Evolutionary conservation across 768 basidiomycete genomes (phyloP).

Genomic region (Cubamyces lactineus): DNA sequence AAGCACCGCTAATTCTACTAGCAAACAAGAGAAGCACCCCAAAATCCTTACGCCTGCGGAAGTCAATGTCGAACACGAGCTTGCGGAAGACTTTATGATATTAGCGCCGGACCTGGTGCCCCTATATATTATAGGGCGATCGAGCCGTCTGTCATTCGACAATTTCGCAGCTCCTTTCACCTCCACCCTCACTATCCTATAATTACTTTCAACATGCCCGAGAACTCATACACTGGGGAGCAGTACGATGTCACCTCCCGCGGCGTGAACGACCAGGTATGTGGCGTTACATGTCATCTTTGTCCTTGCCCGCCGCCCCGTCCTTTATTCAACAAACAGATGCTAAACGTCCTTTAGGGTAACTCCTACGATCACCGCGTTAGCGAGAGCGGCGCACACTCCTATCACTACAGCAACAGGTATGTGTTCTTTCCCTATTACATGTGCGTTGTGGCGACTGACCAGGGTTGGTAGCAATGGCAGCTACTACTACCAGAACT

Average conservation of each 20-base stretch:
- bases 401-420: constrained; percentile 68
- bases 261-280: constrained; percentile 56
- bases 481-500: constrained; percentile 65
- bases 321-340: no score
- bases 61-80: no score
- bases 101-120: no score
- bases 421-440: constrained; percentile 31
- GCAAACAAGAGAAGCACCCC: no score
- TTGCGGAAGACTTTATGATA: no score
- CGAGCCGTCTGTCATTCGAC: no score
- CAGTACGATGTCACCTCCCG: constrained; percentile 28
- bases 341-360: constrained; percentile 41
- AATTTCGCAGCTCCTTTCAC: not conserved
- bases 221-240: constrained; percentile 22
- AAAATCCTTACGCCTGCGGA: no score
- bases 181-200: not conserved
- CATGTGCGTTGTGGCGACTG: not conserved
- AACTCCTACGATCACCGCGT: constrained; percentile 64
- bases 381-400: constrained; percentile 43
- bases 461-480: constrained; percentile 42
- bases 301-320: no score
- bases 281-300: constrained; percentile 3
- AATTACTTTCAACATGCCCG: constrained; percentile 20
- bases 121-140: no score
- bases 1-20: no score